Evolutionary conservation across 441 rosid genomes (phyloP).

Genomic region (Erodium moschatum): DNA sequence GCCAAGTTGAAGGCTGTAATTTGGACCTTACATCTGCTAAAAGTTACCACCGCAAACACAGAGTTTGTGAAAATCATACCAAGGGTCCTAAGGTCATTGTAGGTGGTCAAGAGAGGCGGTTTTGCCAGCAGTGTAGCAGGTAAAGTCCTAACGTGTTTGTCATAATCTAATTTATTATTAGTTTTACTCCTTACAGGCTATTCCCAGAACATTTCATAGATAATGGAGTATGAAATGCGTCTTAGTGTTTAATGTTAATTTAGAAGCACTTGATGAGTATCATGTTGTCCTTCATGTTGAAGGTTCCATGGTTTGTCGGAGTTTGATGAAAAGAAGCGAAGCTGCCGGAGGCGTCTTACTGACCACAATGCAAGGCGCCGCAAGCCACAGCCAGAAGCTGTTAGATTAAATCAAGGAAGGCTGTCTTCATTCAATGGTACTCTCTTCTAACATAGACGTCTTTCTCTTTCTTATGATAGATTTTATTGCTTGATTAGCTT

Average conservation of each 20-base stretch:
- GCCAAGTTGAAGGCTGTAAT: conserved; percentile 80
- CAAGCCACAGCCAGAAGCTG: conserved; percentile 61
- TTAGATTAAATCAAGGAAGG: conserved; percentile 40
- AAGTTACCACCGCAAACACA: conserved; percentile 71
- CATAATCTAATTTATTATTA: background rate
- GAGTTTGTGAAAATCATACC: conserved; percentile 76
- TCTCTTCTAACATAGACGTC: background rate
- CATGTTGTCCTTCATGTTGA: conserved; percentile 20
- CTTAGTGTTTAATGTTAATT: background rate
- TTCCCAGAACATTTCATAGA: background rate
- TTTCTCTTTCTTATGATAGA: background rate
- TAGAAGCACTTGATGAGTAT: conserved; percentile 8
- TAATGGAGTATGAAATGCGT: background rate
- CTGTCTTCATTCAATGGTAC: conserved; percentile 41
- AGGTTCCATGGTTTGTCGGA: conserved; percentile 82
- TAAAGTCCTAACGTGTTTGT: conserved; percentile 16
- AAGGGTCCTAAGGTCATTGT: conserved; percentile 68
- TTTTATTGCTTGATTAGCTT: background rate
- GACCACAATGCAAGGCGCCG: conserved; percentile 98
- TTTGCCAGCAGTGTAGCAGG: conserved; percentile 99
- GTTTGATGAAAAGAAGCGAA: conserved; percentile 86
- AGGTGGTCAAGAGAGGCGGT: conserved; percentile 67
- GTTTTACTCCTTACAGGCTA: background rate
- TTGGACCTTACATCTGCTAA: conserved; percentile 72
- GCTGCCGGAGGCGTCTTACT: conserved; percentile 79